Evolutionary conservation across 306 rosid species (phyloP), one percentile per base, ranked within the genome.

Genomic region (Vigna radiata): DNA sequence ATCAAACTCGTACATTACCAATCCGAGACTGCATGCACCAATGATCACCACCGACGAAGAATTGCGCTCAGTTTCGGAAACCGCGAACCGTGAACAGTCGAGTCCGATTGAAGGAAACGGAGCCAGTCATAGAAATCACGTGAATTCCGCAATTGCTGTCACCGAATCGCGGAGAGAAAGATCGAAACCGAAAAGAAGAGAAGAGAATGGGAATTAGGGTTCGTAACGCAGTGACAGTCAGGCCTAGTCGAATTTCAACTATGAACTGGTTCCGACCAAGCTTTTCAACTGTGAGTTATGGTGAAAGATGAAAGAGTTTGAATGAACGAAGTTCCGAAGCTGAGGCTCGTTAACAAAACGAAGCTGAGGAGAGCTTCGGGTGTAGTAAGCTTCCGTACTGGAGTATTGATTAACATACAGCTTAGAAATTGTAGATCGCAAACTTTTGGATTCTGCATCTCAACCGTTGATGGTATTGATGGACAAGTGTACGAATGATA

Each of bases 1-100:
- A 89, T 91, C 95, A 84, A 87, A 81, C 75, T 64, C 87, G 83
- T 72, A 79, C 85, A 88, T 84, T 82, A 87, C 83, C 60, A 75
- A 74, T 50, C 78, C 48, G 33, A 52, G 55, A 62, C 53, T 46
- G 75, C 81, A 62, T 75, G 86, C 83, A 56, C 49, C 31, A 23
- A 80, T 65, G 92, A 87, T 89, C 89, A 75, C 67, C 61, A 43
- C 58, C 49, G 81, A 68, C 15, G 75, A 75, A 72, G 60, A 75
- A 70, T 71, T 66, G 69, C 23, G 39, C 85, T 76, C 75, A 75
- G 68, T 52, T 72, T 68, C 60, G 64, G 77, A 52, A 66, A 78
- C 62, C 80, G 46, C 21, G 31, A 58, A 84, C 18, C 47, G 19
- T n/a, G 56, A 77, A 52, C 14, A 67, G 55, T 23, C 25, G 36